Conservation (phyloP, 2,329 filamentous ascomycete genomes). For the Fusarium papillatum region DNA sequence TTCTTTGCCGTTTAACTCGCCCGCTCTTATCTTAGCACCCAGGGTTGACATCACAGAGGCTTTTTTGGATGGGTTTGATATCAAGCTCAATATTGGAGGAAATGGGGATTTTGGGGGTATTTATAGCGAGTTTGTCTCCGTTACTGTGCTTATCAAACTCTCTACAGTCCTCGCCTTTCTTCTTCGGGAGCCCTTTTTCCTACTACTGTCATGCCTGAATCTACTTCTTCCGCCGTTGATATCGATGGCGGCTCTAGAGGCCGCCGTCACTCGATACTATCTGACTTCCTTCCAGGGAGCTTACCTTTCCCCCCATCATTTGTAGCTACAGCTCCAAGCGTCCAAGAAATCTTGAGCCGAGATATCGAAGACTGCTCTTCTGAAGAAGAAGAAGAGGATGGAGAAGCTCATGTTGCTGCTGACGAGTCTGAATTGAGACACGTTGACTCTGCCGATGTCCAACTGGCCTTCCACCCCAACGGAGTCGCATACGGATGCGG, state of each 20-base stretch:
- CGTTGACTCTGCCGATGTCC: constrained; percentile 13
- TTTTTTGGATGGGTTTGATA: neutral
- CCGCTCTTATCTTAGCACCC: constrained; percentile 15
- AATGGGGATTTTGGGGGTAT: neutral
- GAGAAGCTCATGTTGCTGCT: constrained; percentile 12
- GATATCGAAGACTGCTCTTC: constrained; percentile 42
- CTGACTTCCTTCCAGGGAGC: constrained; percentile 36
- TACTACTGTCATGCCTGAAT: constrained; percentile 13
- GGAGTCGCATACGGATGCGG: constrained; percentile 34
- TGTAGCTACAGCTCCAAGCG: constrained; percentile 23
- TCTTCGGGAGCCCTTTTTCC: neutral
- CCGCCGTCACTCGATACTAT: constrained; percentile 39
- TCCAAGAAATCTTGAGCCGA: constrained; percentile 31
- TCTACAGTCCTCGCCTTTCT: neutral
- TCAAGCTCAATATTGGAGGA: constrained; percentile 15
- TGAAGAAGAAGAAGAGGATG: constrained; percentile 23
- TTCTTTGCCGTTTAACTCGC: constrained; percentile 14
- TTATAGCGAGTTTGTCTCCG: neutral
- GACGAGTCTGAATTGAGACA: constrained; percentile 16
- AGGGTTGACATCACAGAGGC: constrained; percentile 29
- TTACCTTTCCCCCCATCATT: constrained; percentile 26
- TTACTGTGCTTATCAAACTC: constrained; percentile 10
- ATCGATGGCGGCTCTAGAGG: neutral
- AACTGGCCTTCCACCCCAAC: constrained; percentile 38
- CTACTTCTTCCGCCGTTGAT: constrained; percentile 22